Base-by-base conservation (phyloP, 2,329 filamentous ascomycete species). In the Diplodia seriata region DNA sequence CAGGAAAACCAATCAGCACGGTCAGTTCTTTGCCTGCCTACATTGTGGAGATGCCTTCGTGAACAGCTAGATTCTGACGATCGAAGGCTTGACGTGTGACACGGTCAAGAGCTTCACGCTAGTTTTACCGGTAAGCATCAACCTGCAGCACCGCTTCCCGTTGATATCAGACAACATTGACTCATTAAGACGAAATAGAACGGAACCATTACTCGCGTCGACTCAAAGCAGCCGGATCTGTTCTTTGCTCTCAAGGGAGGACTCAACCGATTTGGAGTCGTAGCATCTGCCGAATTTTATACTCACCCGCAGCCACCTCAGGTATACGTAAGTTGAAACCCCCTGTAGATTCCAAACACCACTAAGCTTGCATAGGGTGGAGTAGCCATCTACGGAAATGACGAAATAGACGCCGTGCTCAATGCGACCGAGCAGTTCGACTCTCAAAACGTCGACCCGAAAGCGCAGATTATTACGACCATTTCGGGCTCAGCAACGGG, bases 201-300 rank as follows among this genome's bases (percentile, higher is more conserved):
- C 26, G 57, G 57, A 4, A 62, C 57, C 2, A 23, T 62, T 14
- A 49, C 40, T 12, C 57, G 57, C n/a, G 29, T 62, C 18, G 57
- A 62, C 20, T 62, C 57, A 15, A 65, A 63, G 7, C 74, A 77
- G 38, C 68, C 73, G 0, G 71, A 74, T 33, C 72, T 79, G 7
- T 77, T 74, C 70, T 69, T 70, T 2, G 76, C 76, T 7, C 71
- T 80, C 9, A 78, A 78, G 66, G 76, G 78, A 8, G 77, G 78
- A 11, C 70, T 68, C 6, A 79, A 77, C 70, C 79, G 80, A 56
- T 78, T 80, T 59, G 78, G 76, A 11, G 73, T 80, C 47, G 75
- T 80, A 4, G 79, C 79, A 1, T 61, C 57, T 18, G 57, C 40
- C 15, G 23, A 49, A 20, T 61, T 43, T 20, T 26, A 29, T 18